Conservation (phyloP, 176 grass and related monocot species). For the Carex myosuroides region DNA sequence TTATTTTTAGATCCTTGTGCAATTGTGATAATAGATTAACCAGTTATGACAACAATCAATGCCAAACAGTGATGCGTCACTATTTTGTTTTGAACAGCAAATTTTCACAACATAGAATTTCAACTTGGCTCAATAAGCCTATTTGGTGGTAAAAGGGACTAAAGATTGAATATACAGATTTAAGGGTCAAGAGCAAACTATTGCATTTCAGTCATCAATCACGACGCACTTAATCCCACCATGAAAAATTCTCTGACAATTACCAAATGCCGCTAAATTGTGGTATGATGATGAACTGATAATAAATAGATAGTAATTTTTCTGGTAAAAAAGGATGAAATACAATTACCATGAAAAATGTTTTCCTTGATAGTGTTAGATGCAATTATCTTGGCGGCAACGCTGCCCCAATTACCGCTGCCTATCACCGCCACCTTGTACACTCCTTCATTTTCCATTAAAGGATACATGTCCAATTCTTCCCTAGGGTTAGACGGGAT, state of each 20-base stretch:
- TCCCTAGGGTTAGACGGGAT: background rate
- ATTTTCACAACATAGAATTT: background rate
- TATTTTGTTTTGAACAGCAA: background rate
- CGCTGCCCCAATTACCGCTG: slow-evolving; percentile 96
- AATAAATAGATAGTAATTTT: background rate
- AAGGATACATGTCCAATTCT: slow-evolving; percentile 18
- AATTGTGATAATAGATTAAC: background rate
- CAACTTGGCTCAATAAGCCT: background rate
- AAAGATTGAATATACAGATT: background rate
- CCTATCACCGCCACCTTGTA: slow-evolving; percentile 75
- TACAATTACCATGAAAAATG: slow-evolving; percentile 42
- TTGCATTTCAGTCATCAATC: background rate
- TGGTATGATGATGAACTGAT: background rate
- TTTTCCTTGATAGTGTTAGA: slow-evolving; percentile 79
- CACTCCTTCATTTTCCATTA: slow-evolving; percentile 47
- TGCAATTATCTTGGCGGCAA: slow-evolving; percentile 77
- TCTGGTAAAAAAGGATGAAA: background rate
- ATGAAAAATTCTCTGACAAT: background rate
- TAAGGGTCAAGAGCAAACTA: background rate
- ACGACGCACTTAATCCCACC: background rate
- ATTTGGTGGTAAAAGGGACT: background rate
- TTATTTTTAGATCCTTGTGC: background rate
- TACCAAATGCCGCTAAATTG: background rate
- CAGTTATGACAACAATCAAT: background rate
- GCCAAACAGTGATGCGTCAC: background rate